phyloP scores from a whole-genome alignment of 495 filamentous ascomycete genomes.

The Articulospora tetracladia region DNA sequence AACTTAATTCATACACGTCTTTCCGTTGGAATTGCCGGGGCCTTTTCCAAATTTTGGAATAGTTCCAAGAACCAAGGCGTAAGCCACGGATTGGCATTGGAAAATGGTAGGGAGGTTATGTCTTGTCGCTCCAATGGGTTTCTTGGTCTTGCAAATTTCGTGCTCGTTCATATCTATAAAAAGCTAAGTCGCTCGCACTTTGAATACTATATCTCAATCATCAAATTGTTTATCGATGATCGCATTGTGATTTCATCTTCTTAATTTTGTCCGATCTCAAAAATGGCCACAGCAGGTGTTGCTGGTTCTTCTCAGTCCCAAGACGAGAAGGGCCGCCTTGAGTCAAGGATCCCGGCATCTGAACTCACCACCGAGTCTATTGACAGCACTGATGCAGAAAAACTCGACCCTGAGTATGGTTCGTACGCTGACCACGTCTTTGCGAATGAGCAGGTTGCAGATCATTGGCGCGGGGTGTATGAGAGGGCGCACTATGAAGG shows the following conservation, averaged over 20 bases:
- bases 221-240: no score
- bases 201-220: background rate
- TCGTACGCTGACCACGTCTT: slow-evolving; percentile 4
- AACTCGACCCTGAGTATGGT: background rate
- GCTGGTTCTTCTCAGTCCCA: background rate
- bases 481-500: slow-evolving; percentile 53
- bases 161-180: background rate
- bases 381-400: background rate
- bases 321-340: background rate
- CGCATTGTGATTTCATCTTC: background rate
- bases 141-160: background rate
- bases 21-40: background rate
- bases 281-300: background rate
- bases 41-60: background rate
- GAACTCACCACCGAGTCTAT: background rate
- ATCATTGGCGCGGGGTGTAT: slow-evolving; percentile 7
- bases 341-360: background rate
- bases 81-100: background rate
- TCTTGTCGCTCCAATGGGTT: background rate
- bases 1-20: background rate
- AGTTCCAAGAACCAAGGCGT: background rate
- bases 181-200: background rate
- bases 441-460: background rate
- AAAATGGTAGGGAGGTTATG: background rate
- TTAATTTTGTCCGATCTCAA: background rate